phyloP scores from a whole-genome alignment of 306 rosid genomes.

The Canavalia ensiformis region DNA sequence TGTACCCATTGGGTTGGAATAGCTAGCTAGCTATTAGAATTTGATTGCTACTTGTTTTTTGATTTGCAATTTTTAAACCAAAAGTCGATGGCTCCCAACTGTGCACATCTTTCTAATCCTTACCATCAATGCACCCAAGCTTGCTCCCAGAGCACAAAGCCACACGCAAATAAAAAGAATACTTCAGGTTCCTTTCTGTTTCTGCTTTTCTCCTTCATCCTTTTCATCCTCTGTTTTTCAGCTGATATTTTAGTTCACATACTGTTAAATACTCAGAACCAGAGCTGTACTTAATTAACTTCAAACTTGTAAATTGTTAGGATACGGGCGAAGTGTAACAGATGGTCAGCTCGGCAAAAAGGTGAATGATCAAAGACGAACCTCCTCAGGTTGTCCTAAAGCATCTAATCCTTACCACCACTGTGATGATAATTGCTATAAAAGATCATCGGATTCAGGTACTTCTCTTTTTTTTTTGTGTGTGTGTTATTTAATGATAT shows the following conservation, averaged over 20 bases:
- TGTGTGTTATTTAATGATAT: constrained; percentile 18
- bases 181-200: constrained; percentile 57
- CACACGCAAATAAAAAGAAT: constrained; percentile 54
- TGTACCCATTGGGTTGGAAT: not conserved
- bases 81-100: constrained; percentile 67
- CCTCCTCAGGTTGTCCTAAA: constrained; percentile 50
- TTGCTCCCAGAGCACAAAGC: constrained; percentile 64
- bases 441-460: constrained; percentile 58
- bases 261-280: no score
- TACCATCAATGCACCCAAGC: constrained; percentile 81
- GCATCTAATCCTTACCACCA: constrained; percentile 70
- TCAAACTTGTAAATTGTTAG: constrained; percentile 22
- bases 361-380: constrained; percentile 42
- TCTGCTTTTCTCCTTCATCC: not conserved
- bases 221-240: not conserved
- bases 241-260: not conserved
- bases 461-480: not conserved
- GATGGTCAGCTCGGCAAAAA: constrained; percentile 54
- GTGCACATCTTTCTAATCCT: constrained; percentile 72
- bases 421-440: constrained; percentile 56
- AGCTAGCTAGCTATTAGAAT: not conserved
- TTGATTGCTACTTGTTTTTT: no score
- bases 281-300: not conserved
- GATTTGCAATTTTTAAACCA: no score
- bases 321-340: constrained; percentile 50